Evolutionary conservation across 1,284 basidiomycete genomes (phyloP).

Genomic region (Ceratorhiza oryzae-sativae): DNA sequence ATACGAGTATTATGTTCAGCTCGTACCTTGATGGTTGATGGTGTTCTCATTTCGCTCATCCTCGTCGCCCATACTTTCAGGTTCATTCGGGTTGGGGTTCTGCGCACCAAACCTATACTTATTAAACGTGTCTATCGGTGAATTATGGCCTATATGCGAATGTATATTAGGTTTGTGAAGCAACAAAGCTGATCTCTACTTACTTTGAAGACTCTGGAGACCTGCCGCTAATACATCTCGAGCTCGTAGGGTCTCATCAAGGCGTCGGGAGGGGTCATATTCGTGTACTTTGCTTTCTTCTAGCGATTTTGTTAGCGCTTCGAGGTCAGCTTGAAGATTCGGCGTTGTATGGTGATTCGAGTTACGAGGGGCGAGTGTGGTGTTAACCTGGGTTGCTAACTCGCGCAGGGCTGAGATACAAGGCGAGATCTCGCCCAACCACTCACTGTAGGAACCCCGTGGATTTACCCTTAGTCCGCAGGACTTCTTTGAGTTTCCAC

Average conservation of each 20-base stretch:
- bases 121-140: slow-evolving; percentile 1
- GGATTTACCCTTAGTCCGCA: too few species aligned
- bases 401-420: not conserved
- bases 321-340: slow-evolving; percentile 1
- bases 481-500: too few species aligned
- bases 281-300: not conserved
- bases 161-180: not conserved
- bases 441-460: too few species aligned
- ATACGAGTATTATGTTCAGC: not conserved
- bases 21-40: not conserved
- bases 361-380: not conserved
- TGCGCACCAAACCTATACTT: slow-evolving; percentile 6
- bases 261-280: not conserved
- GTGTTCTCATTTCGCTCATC: not conserved
- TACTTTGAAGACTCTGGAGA: not conserved
- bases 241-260: not conserved
- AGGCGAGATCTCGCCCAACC: slow-evolving; percentile 1
- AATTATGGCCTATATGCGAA: not conserved
- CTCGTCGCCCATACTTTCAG: not conserved
- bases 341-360: not conserved
- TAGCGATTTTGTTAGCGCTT: not conserved
- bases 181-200: not conserved
- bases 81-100: too few species aligned
- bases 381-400: slow-evolving; percentile 4
- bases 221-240: not conserved